phyloP scores from a whole-genome alignment of 2,329 filamentous ascomycete genomes.

The Calonectria crousiana region DNA sequence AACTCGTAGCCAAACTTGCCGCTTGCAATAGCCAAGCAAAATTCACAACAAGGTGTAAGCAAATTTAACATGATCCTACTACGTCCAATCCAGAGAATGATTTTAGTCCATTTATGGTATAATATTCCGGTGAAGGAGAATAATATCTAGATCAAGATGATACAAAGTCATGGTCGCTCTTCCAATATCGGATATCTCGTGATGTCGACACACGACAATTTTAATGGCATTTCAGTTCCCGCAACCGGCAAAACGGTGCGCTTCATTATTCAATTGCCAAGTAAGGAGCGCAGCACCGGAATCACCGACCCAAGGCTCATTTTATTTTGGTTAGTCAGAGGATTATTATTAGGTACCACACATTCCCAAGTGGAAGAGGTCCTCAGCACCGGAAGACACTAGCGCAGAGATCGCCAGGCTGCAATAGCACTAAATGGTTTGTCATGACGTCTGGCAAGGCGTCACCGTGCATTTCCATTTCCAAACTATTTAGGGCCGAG shows the following conservation, averaged over 20 bases:
- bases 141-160: background rate
- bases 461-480: background rate
- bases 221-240: background rate
- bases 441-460: background rate
- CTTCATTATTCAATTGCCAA: background rate
- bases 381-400: background rate
- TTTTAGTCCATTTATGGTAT: background rate
- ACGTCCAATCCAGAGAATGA: background rate
- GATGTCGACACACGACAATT: background rate
- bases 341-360: background rate
- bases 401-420: background rate
- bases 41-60: background rate
- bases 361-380: background rate
- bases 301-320: background rate
- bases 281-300: background rate
- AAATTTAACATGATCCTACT: background rate
- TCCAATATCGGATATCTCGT: background rate
- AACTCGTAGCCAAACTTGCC: background rate
- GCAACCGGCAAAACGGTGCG: background rate
- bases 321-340: background rate
- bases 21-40: background rate
- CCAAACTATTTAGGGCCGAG: background rate
- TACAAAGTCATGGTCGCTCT: background rate
- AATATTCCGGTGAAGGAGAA: background rate
- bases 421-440: background rate